These are phyloP conservation scores for Lophiotrema nucula DNA, from an alignment of 495 filamentous ascomycete genomes.

Conservation along the genomic window DNA sequence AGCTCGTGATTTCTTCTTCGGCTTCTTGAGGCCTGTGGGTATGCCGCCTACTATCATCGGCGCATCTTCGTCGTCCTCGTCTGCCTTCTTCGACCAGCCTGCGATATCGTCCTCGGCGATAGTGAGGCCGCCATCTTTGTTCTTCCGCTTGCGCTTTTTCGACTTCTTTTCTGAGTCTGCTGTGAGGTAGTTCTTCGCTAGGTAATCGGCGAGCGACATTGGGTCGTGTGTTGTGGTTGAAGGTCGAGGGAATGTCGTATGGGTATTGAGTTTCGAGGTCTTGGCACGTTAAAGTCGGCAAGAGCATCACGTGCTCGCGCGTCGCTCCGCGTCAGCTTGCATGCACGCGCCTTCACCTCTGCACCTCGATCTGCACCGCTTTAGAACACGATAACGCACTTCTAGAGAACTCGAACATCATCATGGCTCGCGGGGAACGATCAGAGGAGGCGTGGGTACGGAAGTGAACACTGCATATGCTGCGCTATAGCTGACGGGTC, in stretches of 20 bases:
- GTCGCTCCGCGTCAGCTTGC: not conserved
- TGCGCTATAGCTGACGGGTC: too few species aligned
- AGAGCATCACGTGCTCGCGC: not conserved
- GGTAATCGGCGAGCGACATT: conserved; percentile 75
- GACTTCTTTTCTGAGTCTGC: conserved; percentile 77
- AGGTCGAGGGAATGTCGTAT: not conserved
- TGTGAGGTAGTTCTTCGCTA: conserved; percentile 91
- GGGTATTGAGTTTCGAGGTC: too few species aligned
- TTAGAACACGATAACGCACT: too few species aligned
- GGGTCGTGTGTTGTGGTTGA: conserved; percentile 10
- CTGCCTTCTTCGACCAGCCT: conserved; percentile 57
- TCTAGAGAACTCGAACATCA: too few species aligned
- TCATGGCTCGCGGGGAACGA: conserved; percentile 47
- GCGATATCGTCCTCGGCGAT: conserved; percentile 89
- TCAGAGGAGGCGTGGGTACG: conserved; percentile 81
- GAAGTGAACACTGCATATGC: too few species aligned
- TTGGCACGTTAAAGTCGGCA: too few species aligned
- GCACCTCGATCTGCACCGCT: not conserved
- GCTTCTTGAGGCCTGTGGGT: conserved; percentile 38
- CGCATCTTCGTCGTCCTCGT: conserved; percentile 45
- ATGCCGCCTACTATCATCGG: conserved; percentile 51
- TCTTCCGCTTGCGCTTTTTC: conserved; percentile 75
- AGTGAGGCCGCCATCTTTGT: conserved; percentile 60
- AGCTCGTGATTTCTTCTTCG: conserved; percentile 23
- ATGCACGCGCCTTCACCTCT: not conserved